Percentiles rank a stretch among this genome's conserved stretches.
Conservation (phyloP, 1,284 basidiomycete genomes). For the Rhizoctonia solani region DNA sequence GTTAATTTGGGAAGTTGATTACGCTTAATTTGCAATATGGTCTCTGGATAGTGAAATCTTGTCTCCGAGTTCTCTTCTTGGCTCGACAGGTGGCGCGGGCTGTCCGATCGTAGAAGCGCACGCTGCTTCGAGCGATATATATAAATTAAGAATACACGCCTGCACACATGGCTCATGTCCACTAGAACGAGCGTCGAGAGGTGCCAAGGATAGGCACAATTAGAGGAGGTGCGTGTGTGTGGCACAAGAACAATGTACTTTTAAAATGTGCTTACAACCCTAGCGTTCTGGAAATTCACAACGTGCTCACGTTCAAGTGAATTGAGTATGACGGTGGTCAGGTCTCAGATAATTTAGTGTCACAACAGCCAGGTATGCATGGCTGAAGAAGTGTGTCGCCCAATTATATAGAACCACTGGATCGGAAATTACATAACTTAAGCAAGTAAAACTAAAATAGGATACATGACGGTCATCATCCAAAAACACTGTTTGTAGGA, state of each 20-base stretch:
- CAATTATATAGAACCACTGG: not conserved
- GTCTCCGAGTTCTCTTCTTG: not conserved
- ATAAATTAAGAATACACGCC: not conserved
- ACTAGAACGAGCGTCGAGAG: too few relatives aligned
- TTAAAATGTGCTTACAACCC: too few relatives aligned
- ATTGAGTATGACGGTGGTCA: too few relatives aligned
- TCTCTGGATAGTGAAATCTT: not conserved
- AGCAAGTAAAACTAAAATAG: not conserved
- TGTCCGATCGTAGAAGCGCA: constrained; percentile 4
- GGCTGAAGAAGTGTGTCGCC: too few relatives aligned
- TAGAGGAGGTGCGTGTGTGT: too few relatives aligned
- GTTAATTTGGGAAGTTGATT: not conserved
- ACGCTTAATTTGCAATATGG: not conserved
- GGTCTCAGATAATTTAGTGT: too few relatives aligned
- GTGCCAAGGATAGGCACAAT: too few relatives aligned
- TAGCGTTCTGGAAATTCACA: too few relatives aligned
- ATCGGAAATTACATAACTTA: not conserved
- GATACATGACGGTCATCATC: not conserved
- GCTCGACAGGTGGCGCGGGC: not conserved
- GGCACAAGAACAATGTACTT: too few relatives aligned
- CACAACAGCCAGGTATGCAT: too few relatives aligned
- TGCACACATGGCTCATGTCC: not conserved
- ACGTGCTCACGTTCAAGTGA: too few relatives aligned
- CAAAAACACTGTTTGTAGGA: too few relatives aligned
- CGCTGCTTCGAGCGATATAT: not conserved